These are phyloP conservation scores for Xylaria intraflava DNA, from an alignment of 495 filamentous ascomycete genomes.

Conservation along the genomic window DNA sequence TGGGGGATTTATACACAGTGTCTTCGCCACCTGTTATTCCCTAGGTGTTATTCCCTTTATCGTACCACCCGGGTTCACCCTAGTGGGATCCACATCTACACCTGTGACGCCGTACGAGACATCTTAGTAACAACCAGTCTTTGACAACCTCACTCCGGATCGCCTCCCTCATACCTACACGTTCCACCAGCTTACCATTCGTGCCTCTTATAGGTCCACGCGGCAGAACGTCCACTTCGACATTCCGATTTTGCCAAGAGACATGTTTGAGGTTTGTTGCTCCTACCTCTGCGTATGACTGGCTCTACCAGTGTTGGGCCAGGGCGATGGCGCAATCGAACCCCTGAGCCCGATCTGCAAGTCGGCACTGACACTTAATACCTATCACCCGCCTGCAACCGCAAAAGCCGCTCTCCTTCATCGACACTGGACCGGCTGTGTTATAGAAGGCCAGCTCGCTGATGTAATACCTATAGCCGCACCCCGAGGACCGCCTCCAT, in stretches of 20 bases:
- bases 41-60: too few relatives aligned
- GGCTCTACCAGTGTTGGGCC: background rate
- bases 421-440: background rate
- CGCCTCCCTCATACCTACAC: background rate
- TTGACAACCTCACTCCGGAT: too few relatives aligned
- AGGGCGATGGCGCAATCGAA: background rate
- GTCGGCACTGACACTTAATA: background rate
- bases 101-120: too few relatives aligned
- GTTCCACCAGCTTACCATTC: background rate
- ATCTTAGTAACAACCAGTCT: too few relatives aligned
- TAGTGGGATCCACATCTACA: too few relatives aligned
- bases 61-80: too few relatives aligned
- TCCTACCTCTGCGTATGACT: background rate
- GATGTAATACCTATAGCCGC: conserved; percentile 28
- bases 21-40: too few relatives aligned
- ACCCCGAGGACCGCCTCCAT: conserved; percentile 48
- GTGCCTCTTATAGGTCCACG: background rate
- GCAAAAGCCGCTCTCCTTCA: background rate
- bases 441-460: background rate
- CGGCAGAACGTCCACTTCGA: background rate
- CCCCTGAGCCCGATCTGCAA: background rate
- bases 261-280: conserved; percentile 10
- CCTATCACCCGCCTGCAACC: background rate
- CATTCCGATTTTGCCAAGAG: background rate
- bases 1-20: too few relatives aligned